These are phyloP conservation scores for Naematelia aurantialba DNA, from an alignment of 768 basidiomycete species.

Conservation along the genomic window DNA sequence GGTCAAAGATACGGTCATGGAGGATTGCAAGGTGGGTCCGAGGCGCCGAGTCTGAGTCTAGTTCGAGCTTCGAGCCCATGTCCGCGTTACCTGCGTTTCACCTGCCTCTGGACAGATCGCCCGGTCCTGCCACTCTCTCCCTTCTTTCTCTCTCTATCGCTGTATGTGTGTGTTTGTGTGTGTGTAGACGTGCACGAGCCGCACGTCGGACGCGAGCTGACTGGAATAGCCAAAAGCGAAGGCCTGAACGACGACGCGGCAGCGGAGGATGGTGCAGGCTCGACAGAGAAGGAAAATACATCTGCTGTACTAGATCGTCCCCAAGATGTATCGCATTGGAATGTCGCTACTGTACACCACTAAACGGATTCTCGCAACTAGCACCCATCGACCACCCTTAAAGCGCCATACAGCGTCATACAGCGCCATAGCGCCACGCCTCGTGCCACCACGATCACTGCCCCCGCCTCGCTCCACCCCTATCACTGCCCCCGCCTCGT, in stretches of 20 bases:
- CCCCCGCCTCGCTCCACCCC: constrained; percentile 28
- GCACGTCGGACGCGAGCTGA: constrained; percentile 5
- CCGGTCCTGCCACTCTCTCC: not conserved
- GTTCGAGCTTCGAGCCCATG: too few relatives aligned
- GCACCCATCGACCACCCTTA: too few relatives aligned
- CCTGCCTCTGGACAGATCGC: too few relatives aligned
- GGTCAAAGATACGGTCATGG: constrained; percentile 50
- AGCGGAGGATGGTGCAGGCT: constrained; percentile 2
- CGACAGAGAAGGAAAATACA: constrained; percentile 13
- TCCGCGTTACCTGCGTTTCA: too few relatives aligned
- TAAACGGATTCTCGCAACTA: too few relatives aligned
- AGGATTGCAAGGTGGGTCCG: constrained; percentile 47
- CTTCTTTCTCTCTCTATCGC: not conserved
- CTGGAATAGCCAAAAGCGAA: constrained; percentile 32
- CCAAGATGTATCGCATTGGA: too few relatives aligned
- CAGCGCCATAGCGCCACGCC: too few relatives aligned
- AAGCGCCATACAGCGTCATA: not conserved
- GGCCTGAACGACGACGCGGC: constrained; percentile 25
- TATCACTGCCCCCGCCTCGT: constrained; percentile 16
- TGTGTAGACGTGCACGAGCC: not conserved
- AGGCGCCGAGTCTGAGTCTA: too few relatives aligned
- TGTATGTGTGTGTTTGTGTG: not conserved
- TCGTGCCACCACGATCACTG: constrained; percentile 6
- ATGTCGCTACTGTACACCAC: too few relatives aligned
- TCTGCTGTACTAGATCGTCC: constrained; percentile 2